Conservation (phyloP, 2,329 filamentous ascomycete genomes). For the Aureobasidium sp. region DNA sequence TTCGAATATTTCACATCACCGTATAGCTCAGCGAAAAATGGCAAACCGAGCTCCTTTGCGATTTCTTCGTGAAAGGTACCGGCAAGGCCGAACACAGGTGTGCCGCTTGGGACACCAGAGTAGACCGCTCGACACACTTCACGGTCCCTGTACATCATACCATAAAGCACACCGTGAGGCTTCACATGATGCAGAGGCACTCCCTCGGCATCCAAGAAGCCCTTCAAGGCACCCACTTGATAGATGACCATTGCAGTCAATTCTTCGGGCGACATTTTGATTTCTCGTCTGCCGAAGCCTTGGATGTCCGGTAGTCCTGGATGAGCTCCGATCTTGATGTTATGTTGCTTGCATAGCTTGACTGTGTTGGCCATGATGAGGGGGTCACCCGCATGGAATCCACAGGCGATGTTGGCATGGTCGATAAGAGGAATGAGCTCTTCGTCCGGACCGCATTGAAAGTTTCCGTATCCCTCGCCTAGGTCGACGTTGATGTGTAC, state of each 20-base stretch:
- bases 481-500: conserved; percentile 50
- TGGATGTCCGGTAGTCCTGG: conserved; percentile 59
- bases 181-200: conserved; percentile 56
- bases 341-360: conserved; percentile 44
- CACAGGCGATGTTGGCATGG: conserved; percentile 55
- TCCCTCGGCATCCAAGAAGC: conserved; percentile 51
- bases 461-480: conserved; percentile 48
- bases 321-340: conserved; percentile 54
- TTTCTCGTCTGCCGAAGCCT: conserved; percentile 58
- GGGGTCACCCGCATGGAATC: conserved; percentile 46
- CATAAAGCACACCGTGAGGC: conserved; percentile 55
- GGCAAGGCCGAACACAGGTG: conserved; percentile 48
- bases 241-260: conserved; percentile 53
- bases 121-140: conserved; percentile 49
- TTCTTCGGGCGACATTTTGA: conserved; percentile 52
- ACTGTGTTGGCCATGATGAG: conserved; percentile 46
- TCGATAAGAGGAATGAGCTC: conserved; percentile 56
- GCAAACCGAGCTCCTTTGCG: conserved; percentile 46
- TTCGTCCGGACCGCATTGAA: conserved; percentile 50
- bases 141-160: conserved; percentile 46
- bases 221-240: conserved; percentile 57
- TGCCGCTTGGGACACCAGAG: conserved; percentile 44
- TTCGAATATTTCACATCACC: conserved; percentile 51
- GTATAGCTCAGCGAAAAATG: conserved; percentile 50
- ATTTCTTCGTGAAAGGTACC: conserved; percentile 50